phyloP scores from a whole-genome alignment of 805 yeast genomes.

The Pichia californica region DNA sequence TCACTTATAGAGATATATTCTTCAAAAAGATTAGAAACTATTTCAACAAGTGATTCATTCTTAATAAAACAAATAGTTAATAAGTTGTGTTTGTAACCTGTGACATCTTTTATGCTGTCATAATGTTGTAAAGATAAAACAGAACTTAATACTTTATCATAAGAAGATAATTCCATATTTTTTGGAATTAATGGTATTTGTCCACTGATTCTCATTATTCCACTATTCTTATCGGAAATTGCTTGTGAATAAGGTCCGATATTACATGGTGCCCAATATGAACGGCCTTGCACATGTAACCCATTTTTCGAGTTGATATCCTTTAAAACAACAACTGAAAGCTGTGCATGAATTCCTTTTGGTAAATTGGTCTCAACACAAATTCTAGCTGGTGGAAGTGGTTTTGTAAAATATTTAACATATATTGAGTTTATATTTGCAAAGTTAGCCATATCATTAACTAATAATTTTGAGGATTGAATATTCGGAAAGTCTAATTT shows the following conservation, averaged over 20 bases:
- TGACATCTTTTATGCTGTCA: conserved; percentile 50
- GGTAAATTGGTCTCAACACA: conserved; percentile 64
- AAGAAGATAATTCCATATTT: conserved; percentile 46
- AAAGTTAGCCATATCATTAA: conserved; percentile 63
- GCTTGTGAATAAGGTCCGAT: conserved; percentile 97
- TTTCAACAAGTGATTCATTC: conserved; percentile 21
- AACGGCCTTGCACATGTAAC: conserved; percentile 83
- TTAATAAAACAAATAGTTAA: conserved; percentile 53
- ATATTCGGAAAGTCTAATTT: conserved; percentile 39
- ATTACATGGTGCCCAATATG: conserved; percentile 98
- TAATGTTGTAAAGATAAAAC: conserved; percentile 71
- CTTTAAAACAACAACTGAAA: conserved; percentile 53
- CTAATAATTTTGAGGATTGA: conserved; percentile 52
- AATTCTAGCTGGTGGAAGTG: conserved; percentile 82
- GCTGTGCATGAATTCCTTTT: conserved; percentile 34
- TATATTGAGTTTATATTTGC: conserved; percentile 56
- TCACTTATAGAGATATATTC: conserved; percentile 26
- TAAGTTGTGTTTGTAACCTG: conserved; percentile 39
- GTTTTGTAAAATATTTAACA: conserved; percentile 43
- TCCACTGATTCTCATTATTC: conserved; percentile 67
- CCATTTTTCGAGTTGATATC: conserved; percentile 46
- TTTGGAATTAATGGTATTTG: conserved; percentile 84
- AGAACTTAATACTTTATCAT: conserved; percentile 29
- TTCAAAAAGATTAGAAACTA: conserved; percentile 39
- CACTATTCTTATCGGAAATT: conserved; percentile 42